These are phyloP conservation scores for Tinospora cordifolia DNA, from an alignment of 164 flowering plant species.

Conservation along the genomic window DNA sequence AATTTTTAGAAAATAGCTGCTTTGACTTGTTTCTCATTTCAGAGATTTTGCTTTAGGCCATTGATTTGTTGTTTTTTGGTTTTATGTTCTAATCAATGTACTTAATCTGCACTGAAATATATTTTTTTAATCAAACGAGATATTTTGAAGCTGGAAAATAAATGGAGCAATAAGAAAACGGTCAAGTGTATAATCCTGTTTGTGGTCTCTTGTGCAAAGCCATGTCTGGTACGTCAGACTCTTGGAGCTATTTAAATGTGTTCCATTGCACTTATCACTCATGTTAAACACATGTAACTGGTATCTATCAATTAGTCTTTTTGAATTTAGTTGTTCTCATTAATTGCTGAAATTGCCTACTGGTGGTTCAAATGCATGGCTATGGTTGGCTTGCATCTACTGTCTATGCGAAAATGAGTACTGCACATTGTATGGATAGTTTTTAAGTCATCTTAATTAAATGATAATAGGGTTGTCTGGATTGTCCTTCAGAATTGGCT, in stretches of 20 bases:
- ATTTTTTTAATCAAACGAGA: neutral
- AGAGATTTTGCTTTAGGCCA: too few species aligned
- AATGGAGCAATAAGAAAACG: neutral
- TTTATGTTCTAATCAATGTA: neutral
- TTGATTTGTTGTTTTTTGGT: neutral
- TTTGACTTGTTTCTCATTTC: neutral
- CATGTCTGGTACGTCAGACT: neutral
- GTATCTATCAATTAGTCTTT: neutral
- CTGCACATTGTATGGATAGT: neutral
- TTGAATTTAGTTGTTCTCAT: neutral
- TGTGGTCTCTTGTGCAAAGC: neutral
- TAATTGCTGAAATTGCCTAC: neutral
- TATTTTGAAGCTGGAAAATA: neutral
- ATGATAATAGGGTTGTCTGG: neutral
- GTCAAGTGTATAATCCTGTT: neutral
- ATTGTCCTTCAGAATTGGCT: neutral
- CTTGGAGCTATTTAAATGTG: neutral
- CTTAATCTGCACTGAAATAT: neutral
- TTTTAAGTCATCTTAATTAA: neutral
- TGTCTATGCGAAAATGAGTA: neutral
- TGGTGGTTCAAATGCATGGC: neutral
- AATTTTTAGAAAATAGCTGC: neutral
- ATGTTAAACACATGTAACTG: neutral
- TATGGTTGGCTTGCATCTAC: neutral
- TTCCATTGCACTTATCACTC: neutral